A percentile compares a stretch with the other conserved stretches of the same genome.
phyloP scores from a whole-genome alignment of 805 yeast species.

The Metschnikowia lachancei region DNA sequence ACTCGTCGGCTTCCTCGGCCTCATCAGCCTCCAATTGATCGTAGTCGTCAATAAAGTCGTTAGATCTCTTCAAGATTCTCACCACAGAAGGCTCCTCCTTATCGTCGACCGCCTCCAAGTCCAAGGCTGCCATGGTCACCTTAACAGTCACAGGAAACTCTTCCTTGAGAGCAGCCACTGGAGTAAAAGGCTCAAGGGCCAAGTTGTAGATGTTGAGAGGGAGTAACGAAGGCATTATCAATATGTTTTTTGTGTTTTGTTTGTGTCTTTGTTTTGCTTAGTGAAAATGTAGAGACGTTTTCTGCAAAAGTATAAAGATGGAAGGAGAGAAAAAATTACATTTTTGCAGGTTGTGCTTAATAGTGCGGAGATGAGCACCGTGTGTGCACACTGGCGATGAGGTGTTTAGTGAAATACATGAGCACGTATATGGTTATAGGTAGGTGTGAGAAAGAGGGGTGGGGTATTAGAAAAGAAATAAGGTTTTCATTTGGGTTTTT shows the following conservation, averaged over 20 bases:
- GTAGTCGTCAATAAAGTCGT: conserved; percentile 40
- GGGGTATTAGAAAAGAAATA: too few relatives aligned
- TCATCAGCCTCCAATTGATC: conserved; percentile 18
- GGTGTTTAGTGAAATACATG: too few relatives aligned
- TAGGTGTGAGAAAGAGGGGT: too few relatives aligned
- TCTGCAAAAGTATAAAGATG: background rate
- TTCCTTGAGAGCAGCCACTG: conserved; percentile 81
- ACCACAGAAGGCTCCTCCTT: conserved; percentile 82
- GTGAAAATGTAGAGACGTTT: too few relatives aligned
- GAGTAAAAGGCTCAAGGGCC: conserved; percentile 81
- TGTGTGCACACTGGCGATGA: conserved; percentile 10
- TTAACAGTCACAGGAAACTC: conserved; percentile 88
- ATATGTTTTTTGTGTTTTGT: conserved; percentile 4
- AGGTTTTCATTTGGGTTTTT: too few relatives aligned
- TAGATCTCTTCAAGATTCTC: conserved; percentile 75
- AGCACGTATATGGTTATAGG: too few relatives aligned
- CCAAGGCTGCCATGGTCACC: conserved; percentile 92
- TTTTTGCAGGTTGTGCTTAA: background rate
- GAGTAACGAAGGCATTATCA: conserved; percentile 61
- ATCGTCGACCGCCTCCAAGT: conserved; percentile 83
- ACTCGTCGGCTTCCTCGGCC: conserved; percentile 10
- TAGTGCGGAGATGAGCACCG: conserved; percentile 11
- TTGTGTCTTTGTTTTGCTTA: conserved; percentile 1
- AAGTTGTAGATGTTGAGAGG: conserved; percentile 87
- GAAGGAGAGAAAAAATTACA: background rate